Percentiles rank a stretch among this genome's conserved stretches.
phyloP scores from a whole-genome alignment of 345 rosid genomes.

The Gossypium anomalum region DNA sequence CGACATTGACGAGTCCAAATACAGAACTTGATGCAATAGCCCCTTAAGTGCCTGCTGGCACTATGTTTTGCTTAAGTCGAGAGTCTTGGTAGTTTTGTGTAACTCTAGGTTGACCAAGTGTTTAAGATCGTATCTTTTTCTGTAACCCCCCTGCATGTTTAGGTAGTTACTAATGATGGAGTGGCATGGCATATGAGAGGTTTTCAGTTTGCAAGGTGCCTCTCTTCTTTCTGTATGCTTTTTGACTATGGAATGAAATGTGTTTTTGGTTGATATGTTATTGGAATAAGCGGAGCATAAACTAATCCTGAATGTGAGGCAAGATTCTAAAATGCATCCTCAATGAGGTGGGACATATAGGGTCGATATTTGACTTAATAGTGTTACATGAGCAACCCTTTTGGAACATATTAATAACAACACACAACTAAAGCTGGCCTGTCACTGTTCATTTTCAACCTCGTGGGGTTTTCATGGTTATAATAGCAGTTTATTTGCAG shows the following conservation, averaged over 20 bases:
- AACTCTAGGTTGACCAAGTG: not conserved
- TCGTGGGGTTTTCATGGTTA: too few species aligned
- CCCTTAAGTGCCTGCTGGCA: not conserved
- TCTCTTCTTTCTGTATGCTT: not conserved
- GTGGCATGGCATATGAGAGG: not conserved
- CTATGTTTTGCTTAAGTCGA: not conserved
- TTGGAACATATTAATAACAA: too few species aligned
- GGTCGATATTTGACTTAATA: too few species aligned
- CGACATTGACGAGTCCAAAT: constrained; percentile 62
- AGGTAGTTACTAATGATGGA: not conserved
- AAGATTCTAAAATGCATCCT: too few species aligned
- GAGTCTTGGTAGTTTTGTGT: not conserved
- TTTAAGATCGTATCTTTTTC: not conserved
- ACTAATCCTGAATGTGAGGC: too few species aligned
- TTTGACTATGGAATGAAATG: not conserved
- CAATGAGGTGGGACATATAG: too few species aligned
- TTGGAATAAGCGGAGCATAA: too few species aligned
- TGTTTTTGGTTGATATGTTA: not conserved
- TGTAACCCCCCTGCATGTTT: not conserved
- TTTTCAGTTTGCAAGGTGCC: not conserved
- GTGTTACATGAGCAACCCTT: too few species aligned
- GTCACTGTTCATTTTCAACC: too few species aligned
- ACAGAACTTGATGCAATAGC: constrained; percentile 21
- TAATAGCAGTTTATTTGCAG: too few species aligned
- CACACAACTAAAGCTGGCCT: too few species aligned